Evolutionary conservation across 768 basidiomycete species (phyloP), one percentile per base, ranked within the genome.

Genomic region (Hypsizygus marmoreus): DNA sequence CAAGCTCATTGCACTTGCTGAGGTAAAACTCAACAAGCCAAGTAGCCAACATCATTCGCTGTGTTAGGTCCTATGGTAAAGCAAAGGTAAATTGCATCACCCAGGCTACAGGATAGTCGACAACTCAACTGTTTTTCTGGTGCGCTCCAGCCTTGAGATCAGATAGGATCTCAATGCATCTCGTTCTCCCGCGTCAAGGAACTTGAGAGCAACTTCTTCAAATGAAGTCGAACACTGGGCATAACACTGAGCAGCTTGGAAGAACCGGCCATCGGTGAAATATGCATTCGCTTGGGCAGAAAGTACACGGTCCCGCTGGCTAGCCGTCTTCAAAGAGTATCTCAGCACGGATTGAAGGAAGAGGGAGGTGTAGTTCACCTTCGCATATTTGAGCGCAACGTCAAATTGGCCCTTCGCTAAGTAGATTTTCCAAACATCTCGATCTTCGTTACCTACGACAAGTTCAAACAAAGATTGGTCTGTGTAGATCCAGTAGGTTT

Each of bases 21-120:
- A 99, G 81, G 61, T 94, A 97, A 53, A 98, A 92, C 65, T 99
- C 97, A 23, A 97, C 87, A 10, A 99, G 82, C 97, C 97, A 99
- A 0, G 94, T 97, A 13, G 97, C 95, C 14, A 99, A 72, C 84
- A 98, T 93, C 87, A 94, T 94, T 30, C 97, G 80, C 63, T 97
- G 95, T 0, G 92, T 94, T 29, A 88, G 55, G 57, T 97, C 93
- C 95, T 97, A 45, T 10, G 19, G 24, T 19, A 37, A 42, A 17
- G 44, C 10, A 20, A 41, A 13, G 30, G 24, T 51, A n/a, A 41
- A 29, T 10, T 34, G 12, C 23, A 31, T n/a, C n/a, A n/a, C n/a
- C n/a, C n/a, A 16, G 4, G 12, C 6, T 4, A n/a, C 32, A 29
- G 12, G 4, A 29, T 25, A 7, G 17, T 4, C 4, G 34, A 24